Conservation (phyloP, 2,329 filamentous ascomycete species). For the Lachnellula suecica region DNA sequence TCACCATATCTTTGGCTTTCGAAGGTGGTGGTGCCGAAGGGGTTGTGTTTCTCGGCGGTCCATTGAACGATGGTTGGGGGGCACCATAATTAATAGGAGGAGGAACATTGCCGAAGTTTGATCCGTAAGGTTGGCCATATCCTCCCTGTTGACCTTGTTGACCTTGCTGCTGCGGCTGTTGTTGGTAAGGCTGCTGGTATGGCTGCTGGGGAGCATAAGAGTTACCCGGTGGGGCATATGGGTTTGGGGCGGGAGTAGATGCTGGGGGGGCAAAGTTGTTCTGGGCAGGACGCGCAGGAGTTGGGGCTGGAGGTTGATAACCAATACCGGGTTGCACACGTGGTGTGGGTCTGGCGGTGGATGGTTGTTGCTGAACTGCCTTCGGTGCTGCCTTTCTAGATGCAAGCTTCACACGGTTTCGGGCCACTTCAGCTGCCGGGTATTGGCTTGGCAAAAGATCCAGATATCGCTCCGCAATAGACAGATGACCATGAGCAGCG, state of each 20-base stretch:
- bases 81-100: conserved; percentile 23
- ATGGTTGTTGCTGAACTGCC: conserved; percentile 34
- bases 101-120: conserved; percentile 34
- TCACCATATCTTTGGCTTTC: conserved; percentile 68
- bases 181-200: conserved; percentile 37
- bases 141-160: too few relatives aligned
- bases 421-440: conserved; percentile 81
- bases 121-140: conserved; percentile 37
- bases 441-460: conserved; percentile 82
- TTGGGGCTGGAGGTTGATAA: conserved; percentile 45
- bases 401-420: conserved; percentile 81
- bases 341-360: conserved; percentile 40
- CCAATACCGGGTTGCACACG: conserved; percentile 42
- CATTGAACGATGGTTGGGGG: conserved; percentile 39
- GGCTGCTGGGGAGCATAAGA: conserved; percentile 39
- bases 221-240: conserved; percentile 46
- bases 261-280: conserved; percentile 38
- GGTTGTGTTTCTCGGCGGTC: conserved; percentile 64
- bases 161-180: too few relatives aligned
- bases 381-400: conserved; percentile 60
- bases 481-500: conserved; percentile 83
- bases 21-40: conserved; percentile 70
- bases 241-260: conserved; percentile 39
- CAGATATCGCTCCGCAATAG: conserved; percentile 87
- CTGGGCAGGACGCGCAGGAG: conserved; percentile 27